Conservation (phyloP, 139 green algal species). For the Pycnococcus provasolii region DNA sequence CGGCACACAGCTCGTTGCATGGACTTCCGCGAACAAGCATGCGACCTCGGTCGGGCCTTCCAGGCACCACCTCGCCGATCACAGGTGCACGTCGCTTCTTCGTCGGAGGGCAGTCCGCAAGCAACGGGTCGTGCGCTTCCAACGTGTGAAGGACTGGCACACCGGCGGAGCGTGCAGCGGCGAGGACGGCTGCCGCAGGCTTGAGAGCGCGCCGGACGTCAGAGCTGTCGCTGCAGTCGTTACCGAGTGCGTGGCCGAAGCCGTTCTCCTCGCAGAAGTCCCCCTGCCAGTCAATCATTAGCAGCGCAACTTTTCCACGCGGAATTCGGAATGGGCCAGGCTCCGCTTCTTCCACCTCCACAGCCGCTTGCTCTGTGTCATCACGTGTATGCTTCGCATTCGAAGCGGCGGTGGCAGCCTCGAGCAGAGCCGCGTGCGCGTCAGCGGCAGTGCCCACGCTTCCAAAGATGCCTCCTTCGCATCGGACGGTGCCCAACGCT, state of each 20-base stretch:
- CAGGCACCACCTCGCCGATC: no score
- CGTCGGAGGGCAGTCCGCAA: conserved; percentile 19
- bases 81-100: conserved; percentile 22
- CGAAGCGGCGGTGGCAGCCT: background rate
- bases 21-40: conserved; percentile 44
- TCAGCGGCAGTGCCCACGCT: background rate
- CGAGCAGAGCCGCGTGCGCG: background rate
- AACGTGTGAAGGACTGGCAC: conserved; percentile 48
- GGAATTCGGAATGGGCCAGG: no score
- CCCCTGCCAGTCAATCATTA: conserved; percentile 59
- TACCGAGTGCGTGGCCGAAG: conserved; percentile 47
- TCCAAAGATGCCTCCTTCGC: conserved; percentile 28
- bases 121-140: conserved; percentile 46
- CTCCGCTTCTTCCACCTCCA: no score
- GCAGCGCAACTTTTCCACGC: conserved; percentile 7
- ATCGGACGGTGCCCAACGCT: conserved; percentile 49
- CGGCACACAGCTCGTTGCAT: conserved; percentile 50
- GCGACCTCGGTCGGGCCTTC: conserved; percentile 35
- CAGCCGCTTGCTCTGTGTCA: background rate
- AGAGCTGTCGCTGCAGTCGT: conserved; percentile 21
- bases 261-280: conserved; percentile 49
- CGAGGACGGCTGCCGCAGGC: no score
- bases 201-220: no score
- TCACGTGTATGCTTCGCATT: no score
- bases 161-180: background rate